Percentiles rank a stretch among this genome's conserved stretches.
Evolutionary conservation across 2,329 filamentous ascomycete genomes (phyloP).

Genomic region (Claviceps africana): DNA sequence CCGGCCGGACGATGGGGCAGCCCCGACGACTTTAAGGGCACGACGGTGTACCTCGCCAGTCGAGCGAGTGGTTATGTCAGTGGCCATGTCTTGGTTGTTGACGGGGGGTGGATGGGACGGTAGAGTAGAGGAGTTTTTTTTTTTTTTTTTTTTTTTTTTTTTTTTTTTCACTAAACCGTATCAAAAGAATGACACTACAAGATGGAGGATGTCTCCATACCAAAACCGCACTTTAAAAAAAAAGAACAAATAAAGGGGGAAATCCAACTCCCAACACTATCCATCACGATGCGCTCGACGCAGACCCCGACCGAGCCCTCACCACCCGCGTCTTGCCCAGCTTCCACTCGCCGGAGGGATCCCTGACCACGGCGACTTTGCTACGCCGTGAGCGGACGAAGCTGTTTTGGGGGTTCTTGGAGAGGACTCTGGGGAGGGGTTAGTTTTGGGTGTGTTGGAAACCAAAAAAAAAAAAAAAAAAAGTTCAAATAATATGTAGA

Average conservation of each 20-base stretch:
- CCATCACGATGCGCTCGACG: constrained; percentile 1
- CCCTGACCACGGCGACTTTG: constrained; percentile 11
- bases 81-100: constrained; percentile 69
- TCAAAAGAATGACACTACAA: background rate
- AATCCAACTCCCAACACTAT: background rate
- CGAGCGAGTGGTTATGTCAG: constrained; percentile 67
- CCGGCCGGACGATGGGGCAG: constrained; percentile 72
- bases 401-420: constrained; percentile 4
- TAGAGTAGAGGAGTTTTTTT: constrained; percentile 18
- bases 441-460: too few relatives aligned
- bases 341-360: constrained; percentile 8
- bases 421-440: constrained; percentile 1
- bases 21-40: constrained; percentile 80
- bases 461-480: too few relatives aligned
- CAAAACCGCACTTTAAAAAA: too few relatives aligned
- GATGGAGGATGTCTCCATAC: background rate
- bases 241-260: background rate
- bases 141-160: too few relatives aligned
- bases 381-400: constrained; percentile 12
- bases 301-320: constrained; percentile 9
- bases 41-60: constrained; percentile 63
- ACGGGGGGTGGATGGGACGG: constrained; percentile 88
- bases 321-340: constrained; percentile 13
- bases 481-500: too few relatives aligned
- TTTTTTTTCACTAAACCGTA: too few relatives aligned